These are phyloP conservation scores for Peronospora belbahrii DNA, from an alignment of 352 stramenopile genomes.

Conservation along the genomic window DNA sequence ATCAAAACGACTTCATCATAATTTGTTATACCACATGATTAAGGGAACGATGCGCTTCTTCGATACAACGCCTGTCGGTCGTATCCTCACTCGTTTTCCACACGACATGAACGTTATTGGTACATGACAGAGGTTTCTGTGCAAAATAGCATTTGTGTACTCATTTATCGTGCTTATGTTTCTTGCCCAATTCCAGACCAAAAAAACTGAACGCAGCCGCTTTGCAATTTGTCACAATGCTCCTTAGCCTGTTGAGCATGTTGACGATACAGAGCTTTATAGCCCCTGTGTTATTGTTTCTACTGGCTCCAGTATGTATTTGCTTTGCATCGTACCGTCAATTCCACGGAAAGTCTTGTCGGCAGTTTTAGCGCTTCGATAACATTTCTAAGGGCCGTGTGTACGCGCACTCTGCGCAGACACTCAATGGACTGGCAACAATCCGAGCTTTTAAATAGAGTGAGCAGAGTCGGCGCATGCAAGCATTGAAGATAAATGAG, in stretches of 20 bases:
- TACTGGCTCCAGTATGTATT: conserved; percentile 57
- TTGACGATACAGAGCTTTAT: conserved; percentile 39
- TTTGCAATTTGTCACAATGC: conserved; percentile 37
- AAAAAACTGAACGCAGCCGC: conserved; percentile 45
- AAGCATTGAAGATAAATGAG: conserved; percentile 45
- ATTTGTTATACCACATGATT: conserved; percentile 53
- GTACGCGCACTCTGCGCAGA: conserved; percentile 90
- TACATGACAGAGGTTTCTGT: conserved; percentile 10
- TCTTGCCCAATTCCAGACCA: conserved; percentile 31
- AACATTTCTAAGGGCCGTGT: conserved; percentile 75
- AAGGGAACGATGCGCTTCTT: conserved; percentile 85
- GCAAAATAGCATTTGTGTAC: not conserved
- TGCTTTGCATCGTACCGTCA: conserved; percentile 59
- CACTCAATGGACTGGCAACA: conserved; percentile 59
- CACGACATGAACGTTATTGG: conserved; percentile 61
- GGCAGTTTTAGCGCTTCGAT: conserved; percentile 62
- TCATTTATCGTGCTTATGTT: not conserved
- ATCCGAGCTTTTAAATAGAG: conserved; percentile 65
- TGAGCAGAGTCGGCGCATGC: conserved; percentile 19
- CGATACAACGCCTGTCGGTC: conserved; percentile 66
- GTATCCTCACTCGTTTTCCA: conserved; percentile 74
- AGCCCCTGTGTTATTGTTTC: conserved; percentile 34
- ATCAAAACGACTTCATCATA: conserved; percentile 53
- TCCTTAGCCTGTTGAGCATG: conserved; percentile 47
- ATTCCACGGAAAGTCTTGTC: conserved; percentile 61